Evolutionary conservation across 2,329 filamentous ascomycete genomes (phyloP).

Genomic region (Leptodontidium sp.): DNA sequence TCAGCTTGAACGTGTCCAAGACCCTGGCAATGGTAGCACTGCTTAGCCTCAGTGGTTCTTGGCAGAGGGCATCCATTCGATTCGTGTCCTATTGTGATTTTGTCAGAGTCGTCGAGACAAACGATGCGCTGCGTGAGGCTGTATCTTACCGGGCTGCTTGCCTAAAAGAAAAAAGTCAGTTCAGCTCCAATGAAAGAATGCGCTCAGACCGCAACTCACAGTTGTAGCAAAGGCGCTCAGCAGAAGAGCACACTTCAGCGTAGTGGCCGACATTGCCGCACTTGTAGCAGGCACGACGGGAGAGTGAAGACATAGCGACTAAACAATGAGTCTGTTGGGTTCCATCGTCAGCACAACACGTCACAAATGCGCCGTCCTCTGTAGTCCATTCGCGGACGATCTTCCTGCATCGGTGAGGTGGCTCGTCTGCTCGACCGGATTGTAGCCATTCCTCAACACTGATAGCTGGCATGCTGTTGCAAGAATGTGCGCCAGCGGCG

Average conservation of each 20-base stretch:
- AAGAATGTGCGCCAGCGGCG: constrained; percentile 16
- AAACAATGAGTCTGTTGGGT: constrained; percentile 46
- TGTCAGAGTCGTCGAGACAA: constrained; percentile 31
- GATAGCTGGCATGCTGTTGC: constrained; percentile 44
- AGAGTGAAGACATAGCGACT: constrained; percentile 75
- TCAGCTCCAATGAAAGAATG: constrained; percentile 10
- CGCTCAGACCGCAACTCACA: constrained; percentile 65
- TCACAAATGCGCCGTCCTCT: constrained; percentile 46
- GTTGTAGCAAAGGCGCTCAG: constrained; percentile 99
- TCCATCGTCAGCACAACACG: constrained; percentile 50
- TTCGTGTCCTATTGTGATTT: constrained; percentile 74
- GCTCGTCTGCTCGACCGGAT: constrained; percentile 41
- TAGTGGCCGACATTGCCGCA: constrained; percentile 84
- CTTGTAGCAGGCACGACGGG: constrained; percentile 77
- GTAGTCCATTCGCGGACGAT: constrained; percentile 45
- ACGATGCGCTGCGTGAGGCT: constrained; percentile 16
- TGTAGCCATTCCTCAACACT: constrained; percentile 47
- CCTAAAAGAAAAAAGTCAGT: constrained; percentile 52
- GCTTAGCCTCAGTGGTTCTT: constrained; percentile 97
- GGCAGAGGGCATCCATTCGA: constrained; percentile 97
- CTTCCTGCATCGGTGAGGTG: constrained; percentile 48
- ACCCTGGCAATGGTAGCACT: constrained; percentile 99
- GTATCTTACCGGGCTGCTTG: constrained; percentile 77
- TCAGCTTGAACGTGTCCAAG: constrained; percentile 98
- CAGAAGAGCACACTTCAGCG: constrained; percentile 93